Evolutionary conservation across 2,329 filamentous ascomycete genomes (phyloP).

Genomic region (Claviceps arundinis): DNA sequence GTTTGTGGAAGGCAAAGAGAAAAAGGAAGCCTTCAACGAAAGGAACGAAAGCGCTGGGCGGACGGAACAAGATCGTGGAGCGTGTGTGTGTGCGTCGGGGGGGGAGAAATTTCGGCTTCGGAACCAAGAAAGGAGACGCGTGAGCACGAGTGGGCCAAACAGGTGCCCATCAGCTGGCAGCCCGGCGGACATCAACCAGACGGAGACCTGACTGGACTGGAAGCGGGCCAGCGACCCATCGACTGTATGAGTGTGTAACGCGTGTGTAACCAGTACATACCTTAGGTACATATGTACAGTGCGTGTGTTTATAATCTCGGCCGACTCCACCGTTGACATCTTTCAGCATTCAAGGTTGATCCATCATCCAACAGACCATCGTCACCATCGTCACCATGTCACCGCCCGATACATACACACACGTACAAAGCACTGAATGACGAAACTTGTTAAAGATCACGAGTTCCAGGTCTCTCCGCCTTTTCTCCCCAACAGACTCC

Average conservation of each 20-base stretch:
- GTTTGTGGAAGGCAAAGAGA: not conserved
- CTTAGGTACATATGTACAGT: no score
- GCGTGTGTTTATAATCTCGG: not conserved
- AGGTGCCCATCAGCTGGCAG: constrained; percentile 5
- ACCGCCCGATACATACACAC: no score
- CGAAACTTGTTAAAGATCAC: no score
- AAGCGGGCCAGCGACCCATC: no score
- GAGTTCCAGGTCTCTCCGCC: no score
- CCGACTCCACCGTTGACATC: not conserved
- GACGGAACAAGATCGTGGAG: constrained; percentile 9
- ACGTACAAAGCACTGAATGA: no score
- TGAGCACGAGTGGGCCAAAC: constrained; percentile 4
- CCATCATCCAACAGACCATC: not conserved
- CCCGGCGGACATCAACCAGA: not conserved
- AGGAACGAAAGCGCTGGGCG: constrained; percentile 8
- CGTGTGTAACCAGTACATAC: no score
- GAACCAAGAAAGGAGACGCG: constrained; percentile 9
- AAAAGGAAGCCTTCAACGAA: constrained; percentile 5
- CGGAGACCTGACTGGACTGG: not conserved
- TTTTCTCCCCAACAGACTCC: no score
- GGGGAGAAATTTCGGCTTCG: constrained; percentile 11
- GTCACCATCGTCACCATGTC: not conserved
- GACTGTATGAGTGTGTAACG: no score
- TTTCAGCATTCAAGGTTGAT: not conserved
- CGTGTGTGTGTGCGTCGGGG: constrained; percentile 4